Conservation (phyloP, 2,329 filamentous ascomycete species). For the Botrytis paeoniae region DNA sequence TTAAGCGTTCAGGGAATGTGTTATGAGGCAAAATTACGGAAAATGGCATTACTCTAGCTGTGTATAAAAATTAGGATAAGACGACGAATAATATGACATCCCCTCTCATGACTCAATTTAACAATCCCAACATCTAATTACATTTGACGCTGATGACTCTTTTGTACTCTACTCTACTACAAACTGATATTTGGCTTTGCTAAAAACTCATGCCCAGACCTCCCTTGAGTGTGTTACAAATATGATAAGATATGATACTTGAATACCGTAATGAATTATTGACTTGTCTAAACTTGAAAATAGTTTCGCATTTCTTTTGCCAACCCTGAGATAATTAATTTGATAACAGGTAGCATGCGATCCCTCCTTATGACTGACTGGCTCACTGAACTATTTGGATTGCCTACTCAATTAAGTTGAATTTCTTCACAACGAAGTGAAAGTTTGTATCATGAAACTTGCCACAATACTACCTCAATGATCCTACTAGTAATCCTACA, state of each 20-base stretch:
- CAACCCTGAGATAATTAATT: neutral
- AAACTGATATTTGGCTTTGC: neutral
- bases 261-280: neutral
- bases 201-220: neutral
- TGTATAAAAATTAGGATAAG: slow-evolving; percentile 46
- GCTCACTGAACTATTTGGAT: neutral
- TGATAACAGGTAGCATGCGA: neutral
- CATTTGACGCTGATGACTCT: neutral
- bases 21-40: slow-evolving; percentile 32
- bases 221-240: neutral
- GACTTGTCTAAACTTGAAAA: neutral
- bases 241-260: neutral
- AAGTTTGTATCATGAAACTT: neutral
- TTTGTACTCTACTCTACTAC: neutral
- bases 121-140: neutral
- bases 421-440: neutral
- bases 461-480: neutral
- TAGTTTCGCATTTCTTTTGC: neutral
- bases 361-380: neutral
- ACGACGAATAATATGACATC: slow-evolving; percentile 54
- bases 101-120: slow-evolving; percentile 46
- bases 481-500: neutral
- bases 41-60: slow-evolving; percentile 33
- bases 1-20: slow-evolving; percentile 32
- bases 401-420: neutral